phyloP scores from a whole-genome alignment of 2,329 filamentous ascomycete genomes.

The Stagonosporopsis tanaceti region DNA sequence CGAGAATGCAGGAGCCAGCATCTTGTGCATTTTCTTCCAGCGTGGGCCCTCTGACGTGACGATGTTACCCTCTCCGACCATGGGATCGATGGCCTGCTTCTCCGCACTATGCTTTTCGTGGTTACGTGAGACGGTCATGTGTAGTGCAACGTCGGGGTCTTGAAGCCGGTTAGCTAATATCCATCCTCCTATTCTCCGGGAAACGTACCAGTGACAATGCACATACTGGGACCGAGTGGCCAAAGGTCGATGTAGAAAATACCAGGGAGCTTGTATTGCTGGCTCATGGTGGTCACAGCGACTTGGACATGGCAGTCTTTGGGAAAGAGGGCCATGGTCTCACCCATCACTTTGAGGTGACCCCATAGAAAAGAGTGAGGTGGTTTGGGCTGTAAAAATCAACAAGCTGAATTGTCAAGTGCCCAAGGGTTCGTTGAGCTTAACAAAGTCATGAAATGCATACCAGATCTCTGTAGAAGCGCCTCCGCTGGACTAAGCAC shows the following conservation, averaged over 20 bases:
- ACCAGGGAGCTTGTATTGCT: conserved; percentile 45
- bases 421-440: background rate
- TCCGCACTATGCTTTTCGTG: conserved; percentile 43
- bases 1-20: conserved; percentile 49
- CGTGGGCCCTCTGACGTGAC: conserved; percentile 39
- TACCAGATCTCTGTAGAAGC: conserved; percentile 37
- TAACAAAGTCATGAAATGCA: background rate
- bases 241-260: conserved; percentile 57
- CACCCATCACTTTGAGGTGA: conserved; percentile 51
- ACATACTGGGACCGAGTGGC: conserved; percentile 46
- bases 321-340: conserved; percentile 45
- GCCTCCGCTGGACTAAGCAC: conserved; percentile 32
- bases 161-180: background rate
- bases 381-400: conserved; percentile 46
- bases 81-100: conserved; percentile 28
- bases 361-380: conserved; percentile 54
- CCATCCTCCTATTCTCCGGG: background rate
- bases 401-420: background rate
- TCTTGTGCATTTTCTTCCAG: conserved; percentile 49
- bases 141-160: conserved; percentile 49
- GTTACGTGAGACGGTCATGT: conserved; percentile 48
- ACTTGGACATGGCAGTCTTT: conserved; percentile 48
- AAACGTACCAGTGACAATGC: conserved; percentile 40
- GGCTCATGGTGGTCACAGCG: conserved; percentile 44
- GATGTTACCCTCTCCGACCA: conserved; percentile 42